phyloP scores from a whole-genome alignment of 345 rosid species.

The Odontarrhena argentea region DNA sequence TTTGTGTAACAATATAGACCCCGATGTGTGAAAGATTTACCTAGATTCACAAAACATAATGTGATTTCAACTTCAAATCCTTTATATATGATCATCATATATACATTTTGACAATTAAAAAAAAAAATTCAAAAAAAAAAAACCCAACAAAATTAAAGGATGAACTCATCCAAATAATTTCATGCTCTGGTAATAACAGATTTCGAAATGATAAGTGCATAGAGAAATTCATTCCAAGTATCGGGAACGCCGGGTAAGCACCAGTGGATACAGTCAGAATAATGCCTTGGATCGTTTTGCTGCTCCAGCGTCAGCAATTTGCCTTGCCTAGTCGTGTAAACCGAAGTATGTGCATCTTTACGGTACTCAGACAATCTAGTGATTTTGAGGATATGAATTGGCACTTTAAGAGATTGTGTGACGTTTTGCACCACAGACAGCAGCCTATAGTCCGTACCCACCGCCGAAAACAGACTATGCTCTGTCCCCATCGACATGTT shows the following conservation, averaged over 20 bases:
- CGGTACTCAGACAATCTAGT: conserved; percentile 70
- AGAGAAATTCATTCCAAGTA: conserved; percentile 79
- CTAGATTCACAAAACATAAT: conserved; percentile 2
- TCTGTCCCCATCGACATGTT: conserved; percentile 43
- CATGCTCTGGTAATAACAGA: conserved; percentile 38
- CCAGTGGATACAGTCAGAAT: conserved; percentile 92
- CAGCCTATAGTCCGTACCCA: conserved; percentile 68
- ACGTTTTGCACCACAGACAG: conserved; percentile 51
- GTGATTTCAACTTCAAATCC: background rate
- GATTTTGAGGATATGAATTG: conserved; percentile 61
- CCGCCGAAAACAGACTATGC: conserved; percentile 27
- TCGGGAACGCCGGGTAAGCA: conserved; percentile 88
- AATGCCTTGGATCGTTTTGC: conserved; percentile 59
- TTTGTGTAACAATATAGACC: background rate
- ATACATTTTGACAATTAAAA: background rate
- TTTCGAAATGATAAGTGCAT: conserved; percentile 54
- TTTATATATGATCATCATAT: background rate
- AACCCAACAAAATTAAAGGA: background rate
- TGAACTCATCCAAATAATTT: conserved; percentile 6
- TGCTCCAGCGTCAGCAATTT: conserved; percentile 62
- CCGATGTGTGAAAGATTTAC: background rate
- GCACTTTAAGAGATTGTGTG: conserved; percentile 51
- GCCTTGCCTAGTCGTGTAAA: conserved; percentile 69
- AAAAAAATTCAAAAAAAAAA: too few relatives aligned
- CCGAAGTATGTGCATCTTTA: conserved; percentile 88